Evolutionary conservation across 768 basidiomycete species (phyloP), one percentile per base, ranked within the genome.

Genomic region (Serendipita sp.): DNA sequence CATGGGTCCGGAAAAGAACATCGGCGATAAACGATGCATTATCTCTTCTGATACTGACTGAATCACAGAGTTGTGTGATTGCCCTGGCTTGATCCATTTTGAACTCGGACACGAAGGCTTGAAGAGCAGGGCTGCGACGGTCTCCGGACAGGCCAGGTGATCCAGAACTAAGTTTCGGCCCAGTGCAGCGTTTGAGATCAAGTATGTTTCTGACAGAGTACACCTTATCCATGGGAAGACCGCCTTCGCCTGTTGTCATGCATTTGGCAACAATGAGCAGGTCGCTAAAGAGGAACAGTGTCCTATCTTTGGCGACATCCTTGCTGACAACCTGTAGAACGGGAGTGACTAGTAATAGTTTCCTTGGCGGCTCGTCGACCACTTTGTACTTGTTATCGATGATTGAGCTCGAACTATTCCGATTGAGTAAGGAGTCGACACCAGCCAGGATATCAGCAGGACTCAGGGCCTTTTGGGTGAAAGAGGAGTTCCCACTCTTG

Each of bases 201-300:
- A 94, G 88, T 52, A 95, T 85, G 68, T 84, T 91, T 76, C 96
- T 98, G 70, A 97, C 86, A 62, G 89, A 75, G 71, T 89, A 95
- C 71, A 83, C 84, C 70, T 86, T 80, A 69, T 93, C 91, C 62
- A 79, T 71, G 18, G 78, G 72, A 18, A 46, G 62, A 44, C n/a
- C 70, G 5, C 72, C 68, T 16, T 74, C 72, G 48, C 87, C 85
- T 43, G 82, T 80, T 63, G 84, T 76, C 65, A 93, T 78, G 11
- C 93, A 93, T 73, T 98, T 98, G 44, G 94, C 87, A 68, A 98
- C 83, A 73, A 98, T 81, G 63, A 98, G 82, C 63, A 98, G 81
- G 72, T 99, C 96, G 73, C 78, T 91, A 80, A 99, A 99, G n/a
- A 98, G 80, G 77, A 98, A 94, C 8, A 98, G 81, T 76, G 91